Evolutionary conservation across 2,329 filamentous ascomycete species (phyloP).

Genomic region (Penicillium sp.): DNA sequence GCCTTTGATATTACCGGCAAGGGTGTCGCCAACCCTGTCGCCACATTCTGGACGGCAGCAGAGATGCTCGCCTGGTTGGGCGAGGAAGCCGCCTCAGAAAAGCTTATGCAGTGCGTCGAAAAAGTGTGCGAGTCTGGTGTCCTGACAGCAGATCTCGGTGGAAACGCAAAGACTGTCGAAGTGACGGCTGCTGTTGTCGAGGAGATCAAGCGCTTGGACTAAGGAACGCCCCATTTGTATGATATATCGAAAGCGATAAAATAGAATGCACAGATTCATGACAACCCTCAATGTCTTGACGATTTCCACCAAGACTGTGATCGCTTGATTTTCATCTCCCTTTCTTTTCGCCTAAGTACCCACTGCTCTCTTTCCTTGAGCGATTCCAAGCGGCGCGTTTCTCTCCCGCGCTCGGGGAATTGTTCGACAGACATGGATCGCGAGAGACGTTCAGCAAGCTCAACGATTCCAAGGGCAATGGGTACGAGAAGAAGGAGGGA

Average conservation of each 20-base stretch:
- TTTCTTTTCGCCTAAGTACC: background rate
- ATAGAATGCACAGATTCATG: conserved; percentile 2
- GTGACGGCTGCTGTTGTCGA: conserved; percentile 63
- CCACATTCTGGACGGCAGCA: conserved; percentile 71
- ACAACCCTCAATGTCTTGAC: conserved; percentile 2
- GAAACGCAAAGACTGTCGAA: conserved; percentile 60
- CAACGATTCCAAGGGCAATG: conserved; percentile 14
- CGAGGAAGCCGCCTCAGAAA: conserved; percentile 60
- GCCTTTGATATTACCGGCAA: conserved; percentile 69
- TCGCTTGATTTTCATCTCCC: conserved; percentile 2
- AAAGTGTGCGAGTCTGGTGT: conserved; percentile 61
- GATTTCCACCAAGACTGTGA: conserved; percentile 10
- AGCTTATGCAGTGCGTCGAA: conserved; percentile 64
- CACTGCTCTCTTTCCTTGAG: conserved; percentile 10
- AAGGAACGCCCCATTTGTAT: background rate
- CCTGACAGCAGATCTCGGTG: conserved; percentile 65
- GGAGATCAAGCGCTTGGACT: conserved; percentile 54
- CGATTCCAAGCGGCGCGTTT: conserved; percentile 7
- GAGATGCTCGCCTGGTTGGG: conserved; percentile 72
- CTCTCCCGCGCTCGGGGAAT: conserved; percentile 16
- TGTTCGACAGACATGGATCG: conserved; percentile 7
- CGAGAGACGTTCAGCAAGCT: conserved; percentile 13
- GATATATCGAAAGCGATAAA: background rate
- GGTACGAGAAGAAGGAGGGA: conserved; percentile 20
- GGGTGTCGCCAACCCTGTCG: conserved; percentile 65